Evolutionary conservation across 352 stramenopile species (phyloP), one percentile per base, ranked within the genome.

Genomic region (Phytophthora lateralis): DNA sequence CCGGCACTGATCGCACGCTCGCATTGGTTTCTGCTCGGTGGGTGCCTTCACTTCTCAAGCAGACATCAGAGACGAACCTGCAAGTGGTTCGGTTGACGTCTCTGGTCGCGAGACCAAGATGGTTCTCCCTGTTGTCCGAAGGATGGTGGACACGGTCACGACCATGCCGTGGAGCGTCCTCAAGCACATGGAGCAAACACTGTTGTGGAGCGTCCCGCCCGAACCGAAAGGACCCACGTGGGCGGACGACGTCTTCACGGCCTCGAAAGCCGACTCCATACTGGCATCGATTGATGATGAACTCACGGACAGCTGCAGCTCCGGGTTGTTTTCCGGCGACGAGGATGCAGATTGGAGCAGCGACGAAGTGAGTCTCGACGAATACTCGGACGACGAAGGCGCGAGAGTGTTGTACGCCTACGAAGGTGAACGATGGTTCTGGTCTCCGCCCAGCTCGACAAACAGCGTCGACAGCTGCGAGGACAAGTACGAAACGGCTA

Each of bases 301-400:
- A 10, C 50, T 69, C 14, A 73, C 65, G 1, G 65, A 73, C 39
- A 69, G 59, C 39, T 70, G 65, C 49, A 73, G 65, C 65, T 73
- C 65, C 5, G 65, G 55, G 11, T 15, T 60, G 32, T 69, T 61
- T 43, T 69, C 65, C 2, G 66, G 65, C 26, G 65, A 63, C 32
- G 60, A 70, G 24, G 60, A 70, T 6, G 54, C 34, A 32, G 65
- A 59, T 26, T 73, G 60, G 60, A 73, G 65, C 29, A 60, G 45
- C 17, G 65, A 73, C 20, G 60, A 66, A 12, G 65, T 55, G 3
- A 69, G 64, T 58, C 35, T 73, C 21, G 52, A 69, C 39, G 59
- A 42, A 4, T 41, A 41, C 10, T 64, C 49, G 41, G 64, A 60
- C 27, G 59, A 69, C 14, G 65, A 66, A 42, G 43, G 39, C 21